These are phyloP conservation scores for Calonectria montana DNA, from an alignment of 2,329 filamentous ascomycete genomes.

Conservation along the genomic window DNA sequence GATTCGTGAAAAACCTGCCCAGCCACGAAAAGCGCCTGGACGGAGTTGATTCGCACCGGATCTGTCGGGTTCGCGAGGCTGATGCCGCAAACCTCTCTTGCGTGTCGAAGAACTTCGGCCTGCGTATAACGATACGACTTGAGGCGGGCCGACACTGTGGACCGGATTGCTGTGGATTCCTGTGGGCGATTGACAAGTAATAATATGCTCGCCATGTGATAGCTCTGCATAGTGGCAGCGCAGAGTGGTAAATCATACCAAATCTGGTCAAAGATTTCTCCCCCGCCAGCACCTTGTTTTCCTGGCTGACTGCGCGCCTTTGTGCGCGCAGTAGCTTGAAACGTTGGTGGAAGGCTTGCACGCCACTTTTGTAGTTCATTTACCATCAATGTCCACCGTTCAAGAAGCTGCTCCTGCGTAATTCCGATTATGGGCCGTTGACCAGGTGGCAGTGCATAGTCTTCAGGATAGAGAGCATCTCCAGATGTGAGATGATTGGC, in stretches of 20 bases:
- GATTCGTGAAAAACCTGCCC: conserved; percentile 54
- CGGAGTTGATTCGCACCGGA: conserved; percentile 32
- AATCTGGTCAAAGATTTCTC: conserved; percentile 60
- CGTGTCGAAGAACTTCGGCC: conserved; percentile 26
- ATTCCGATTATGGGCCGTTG: conserved; percentile 33
- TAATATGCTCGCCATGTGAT: conserved; percentile 73
- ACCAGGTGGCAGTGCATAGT: conserved; percentile 37
- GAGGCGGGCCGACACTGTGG: conserved; percentile 34
- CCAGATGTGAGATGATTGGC: conserved; percentile 72
- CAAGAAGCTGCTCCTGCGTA: conserved; percentile 32
- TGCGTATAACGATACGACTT: conserved; percentile 34
- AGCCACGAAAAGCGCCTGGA: conserved; percentile 37
- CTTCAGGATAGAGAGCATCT: conserved; percentile 56
- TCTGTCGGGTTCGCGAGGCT: conserved; percentile 33
- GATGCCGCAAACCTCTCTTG: conserved; percentile 37
- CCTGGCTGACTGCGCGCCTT: neutral
- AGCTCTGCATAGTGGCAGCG: conserved; percentile 73
- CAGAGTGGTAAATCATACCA: conserved; percentile 75
- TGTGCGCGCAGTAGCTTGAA: conserved; percentile 28
- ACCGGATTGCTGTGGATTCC: conserved; percentile 38
- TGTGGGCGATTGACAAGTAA: conserved; percentile 63
- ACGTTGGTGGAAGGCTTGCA: conserved; percentile 30
- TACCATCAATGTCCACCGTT: conserved; percentile 32
- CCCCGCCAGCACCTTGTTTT: neutral
- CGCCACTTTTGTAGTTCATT: conserved; percentile 33